Conservation (phyloP, 2,329 filamentous ascomycete genomes). For the Penicillium sp. region DNA sequence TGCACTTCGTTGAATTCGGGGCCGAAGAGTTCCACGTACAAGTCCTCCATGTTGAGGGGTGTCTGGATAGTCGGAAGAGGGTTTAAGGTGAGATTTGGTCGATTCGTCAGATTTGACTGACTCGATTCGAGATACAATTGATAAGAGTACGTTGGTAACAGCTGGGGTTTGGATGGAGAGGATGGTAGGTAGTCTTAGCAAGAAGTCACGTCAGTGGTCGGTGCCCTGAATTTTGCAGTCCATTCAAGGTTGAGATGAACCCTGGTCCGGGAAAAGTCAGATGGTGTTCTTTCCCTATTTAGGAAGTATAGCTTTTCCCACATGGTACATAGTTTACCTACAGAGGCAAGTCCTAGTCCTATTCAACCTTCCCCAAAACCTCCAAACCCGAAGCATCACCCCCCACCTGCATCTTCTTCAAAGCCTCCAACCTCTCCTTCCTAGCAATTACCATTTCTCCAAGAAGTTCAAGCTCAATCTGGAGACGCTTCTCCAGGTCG, state of each 20-base stretch:
- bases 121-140: neutral
- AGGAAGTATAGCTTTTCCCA: neutral
- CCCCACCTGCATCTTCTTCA: neutral
- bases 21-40: rapidly evolving
- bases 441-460: neutral
- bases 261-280: neutral
- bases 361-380: neutral
- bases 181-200: no score
- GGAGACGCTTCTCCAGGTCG: neutral
- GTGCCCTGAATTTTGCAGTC: neutral
- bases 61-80: neutral
- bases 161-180: neutral
- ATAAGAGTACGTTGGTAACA: neutral
- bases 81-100: neutral
- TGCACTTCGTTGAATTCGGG: neutral
- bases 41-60: neutral
- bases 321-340: no score
- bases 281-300: neutral
- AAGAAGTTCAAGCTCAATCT: conserved; percentile 1
- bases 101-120: neutral
- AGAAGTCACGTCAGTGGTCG: neutral
- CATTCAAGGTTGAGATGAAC: neutral
- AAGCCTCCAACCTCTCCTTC: neutral
- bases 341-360: neutral
- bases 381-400: neutral